Base-by-base conservation (phyloP, 345 rosid genomes). In the Physaria fendleri region DNA sequence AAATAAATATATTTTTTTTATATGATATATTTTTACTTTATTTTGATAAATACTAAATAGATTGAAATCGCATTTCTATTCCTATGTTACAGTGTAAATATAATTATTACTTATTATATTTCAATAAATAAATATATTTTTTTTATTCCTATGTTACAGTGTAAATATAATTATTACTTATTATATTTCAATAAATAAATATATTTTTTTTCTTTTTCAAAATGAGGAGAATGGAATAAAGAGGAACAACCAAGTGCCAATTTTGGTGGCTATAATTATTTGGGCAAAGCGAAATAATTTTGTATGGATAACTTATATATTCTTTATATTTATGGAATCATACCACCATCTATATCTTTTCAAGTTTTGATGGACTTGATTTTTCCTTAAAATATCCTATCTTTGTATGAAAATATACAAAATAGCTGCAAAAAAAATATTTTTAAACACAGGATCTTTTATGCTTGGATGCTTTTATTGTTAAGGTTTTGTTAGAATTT, bases 231-330 rank as follows among this genome's bases (percentile, higher is more conserved):
- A 72, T 56, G 65, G 74, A 82, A 66, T 46, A 51, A 32, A 78
- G 81, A 73, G 66, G 56, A 63, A 59, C 69, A 79, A 61, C 71
- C 55, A 46, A 61, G 54, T 55, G 23, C 59, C 62, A 32, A 28
- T 46, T 59, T 62, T 77, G 59, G 84, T 77, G 82, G 85, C 65
- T 56, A 46, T 65, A 56, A 66, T 64, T 72, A 6, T 53, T 27
- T 68, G 15, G 30, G 17, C 43, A 32, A 5, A 2, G 53, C 40
- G 47, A 71, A 22, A 34, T 38, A 49, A 25, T 17, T 56, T 48
- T 23, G 16, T 62, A 47, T 30, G 49, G 37, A 37, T 5, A 35
- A 53, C 13, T 17, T 54, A 46, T 21, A 46, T 38, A 44, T 27
- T 52, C 20, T 60, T 34, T 61, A 43, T 22, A 61, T 56, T n/a